phyloP scores from a whole-genome alignment of 805 yeast species.

The Metschnikowia picachoensis region DNA sequence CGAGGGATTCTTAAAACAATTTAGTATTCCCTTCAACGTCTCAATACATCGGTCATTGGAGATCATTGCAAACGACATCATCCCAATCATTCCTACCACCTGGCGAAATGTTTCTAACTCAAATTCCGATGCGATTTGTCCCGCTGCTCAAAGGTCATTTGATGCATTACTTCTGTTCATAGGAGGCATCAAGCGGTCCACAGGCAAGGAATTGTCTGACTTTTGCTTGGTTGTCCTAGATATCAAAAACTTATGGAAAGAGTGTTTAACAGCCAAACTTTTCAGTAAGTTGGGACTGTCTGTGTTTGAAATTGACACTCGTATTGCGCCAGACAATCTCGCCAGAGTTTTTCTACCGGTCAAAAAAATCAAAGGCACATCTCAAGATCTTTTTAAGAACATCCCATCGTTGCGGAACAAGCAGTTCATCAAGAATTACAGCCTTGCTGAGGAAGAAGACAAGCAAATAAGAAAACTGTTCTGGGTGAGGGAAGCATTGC shows the following conservation, averaged over 20 bases:
- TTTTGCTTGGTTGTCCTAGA: constrained; percentile 70
- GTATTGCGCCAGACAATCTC: constrained; percentile 28
- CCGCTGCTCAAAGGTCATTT: constrained; percentile 15
- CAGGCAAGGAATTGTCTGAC: constrained; percentile 37
- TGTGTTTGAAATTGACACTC: constrained; percentile 17
- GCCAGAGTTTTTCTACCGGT: constrained; percentile 70
- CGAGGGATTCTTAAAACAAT: constrained; percentile 43
- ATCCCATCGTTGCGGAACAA: constrained; percentile 70
- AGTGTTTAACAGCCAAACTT: constrained; percentile 35
- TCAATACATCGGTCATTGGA: constrained; percentile 74
- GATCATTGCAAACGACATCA: constrained; percentile 68
- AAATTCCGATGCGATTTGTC: background rate
- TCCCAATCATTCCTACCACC: constrained; percentile 45
- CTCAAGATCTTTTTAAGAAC: constrained; percentile 41
- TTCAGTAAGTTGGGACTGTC: constrained; percentile 25
- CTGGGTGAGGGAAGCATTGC: constrained; percentile 74
- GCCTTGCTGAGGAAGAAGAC: constrained; percentile 53
- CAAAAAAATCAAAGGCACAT: constrained; percentile 45
- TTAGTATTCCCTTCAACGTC: constrained; percentile 65
- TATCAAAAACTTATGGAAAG: constrained; percentile 77
- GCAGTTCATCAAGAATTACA: constrained; percentile 63
- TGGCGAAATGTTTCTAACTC: constrained; percentile 17
- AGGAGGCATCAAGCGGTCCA: constrained; percentile 19
- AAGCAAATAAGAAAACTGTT: constrained; percentile 57
- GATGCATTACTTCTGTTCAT: constrained; percentile 29